A percentile compares a stretch with the other conserved stretches of the same genome.
Conservation (phyloP, 2,329 filamentous ascomycete genomes). For the Alternaria novae-zelandiae region DNA sequence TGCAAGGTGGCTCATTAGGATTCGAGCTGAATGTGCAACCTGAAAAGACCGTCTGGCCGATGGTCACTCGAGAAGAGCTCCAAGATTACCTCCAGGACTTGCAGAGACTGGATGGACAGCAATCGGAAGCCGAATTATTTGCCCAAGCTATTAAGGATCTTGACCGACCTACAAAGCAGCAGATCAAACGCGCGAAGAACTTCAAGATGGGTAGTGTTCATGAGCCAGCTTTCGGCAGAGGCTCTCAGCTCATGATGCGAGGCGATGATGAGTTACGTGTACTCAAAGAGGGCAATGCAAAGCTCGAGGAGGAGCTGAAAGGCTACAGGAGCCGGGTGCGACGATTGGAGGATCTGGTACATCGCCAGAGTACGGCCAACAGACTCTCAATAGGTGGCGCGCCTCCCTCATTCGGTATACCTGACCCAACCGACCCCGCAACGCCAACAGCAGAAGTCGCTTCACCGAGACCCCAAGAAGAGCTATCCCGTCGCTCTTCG, state of each 20-base stretch:
- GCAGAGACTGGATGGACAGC: constrained; percentile 69
- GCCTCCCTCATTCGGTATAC: constrained; percentile 43
- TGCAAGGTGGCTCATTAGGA: constrained; percentile 73
- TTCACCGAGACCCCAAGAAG: constrained; percentile 48
- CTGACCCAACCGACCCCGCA: constrained; percentile 44
- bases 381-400: constrained; percentile 60
- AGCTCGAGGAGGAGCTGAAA: constrained; percentile 69
- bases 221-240: constrained; percentile 85
- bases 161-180: constrained; percentile 81
- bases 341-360: constrained; percentile 88
- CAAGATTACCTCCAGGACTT: constrained; percentile 74
- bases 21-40: constrained; percentile 86
- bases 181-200: constrained; percentile 83
- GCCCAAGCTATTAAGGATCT: constrained; percentile 79
- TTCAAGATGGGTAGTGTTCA: constrained; percentile 98
- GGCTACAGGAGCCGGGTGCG: constrained; percentile 92
- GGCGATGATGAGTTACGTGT: constrained; percentile 80
- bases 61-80: constrained; percentile 76
- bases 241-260: constrained; percentile 76
- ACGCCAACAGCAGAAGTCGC: constrained; percentile 45
- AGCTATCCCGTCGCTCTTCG: constrained; percentile 64
- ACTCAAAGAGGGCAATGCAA: constrained; percentile 60
- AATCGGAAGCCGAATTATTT: constrained; percentile 73
- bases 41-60: constrained; percentile 81
- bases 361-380: constrained; percentile 73